A percentile compares a stretch with the other conserved stretches of the same genome.
These are phyloP conservation scores for Aspergillus fructus DNA, from an alignment of 2,329 filamentous ascomycete genomes.

Conservation along the genomic window DNA sequence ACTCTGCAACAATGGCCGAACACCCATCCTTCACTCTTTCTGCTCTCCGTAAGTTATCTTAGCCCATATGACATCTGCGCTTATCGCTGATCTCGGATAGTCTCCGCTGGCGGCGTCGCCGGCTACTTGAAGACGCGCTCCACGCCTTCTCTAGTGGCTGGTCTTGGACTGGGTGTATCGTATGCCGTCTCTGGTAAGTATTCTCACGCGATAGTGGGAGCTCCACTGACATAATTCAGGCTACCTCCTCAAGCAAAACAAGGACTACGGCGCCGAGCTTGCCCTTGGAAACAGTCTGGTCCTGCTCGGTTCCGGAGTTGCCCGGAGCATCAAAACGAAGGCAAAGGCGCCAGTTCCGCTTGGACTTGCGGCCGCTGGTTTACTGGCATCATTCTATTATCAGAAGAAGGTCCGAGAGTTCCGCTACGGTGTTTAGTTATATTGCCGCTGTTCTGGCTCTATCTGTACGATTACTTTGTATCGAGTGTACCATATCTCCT, in stretches of 20 bases:
- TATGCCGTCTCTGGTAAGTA: slow-evolving; percentile 20
- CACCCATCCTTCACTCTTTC: slow-evolving; percentile 8
- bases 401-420: slow-evolving; percentile 16
- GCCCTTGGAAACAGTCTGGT: slow-evolving; percentile 20
- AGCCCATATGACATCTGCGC: no score
- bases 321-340: slow-evolving; percentile 15
- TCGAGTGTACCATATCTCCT: background rate
- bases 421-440: slow-evolving; percentile 6
- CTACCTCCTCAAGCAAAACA: slow-evolving; percentile 21
- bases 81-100: background rate
- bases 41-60: background rate
- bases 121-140: slow-evolving; percentile 20
- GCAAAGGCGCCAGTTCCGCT: slow-evolving; percentile 16
- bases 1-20: slow-evolving; percentile 3
- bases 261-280: slow-evolving; percentile 22
- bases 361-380: slow-evolving; percentile 12
- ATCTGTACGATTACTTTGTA: background rate
- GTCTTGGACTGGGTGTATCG: slow-evolving; percentile 18
- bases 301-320: slow-evolving; percentile 15
- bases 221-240: background rate
- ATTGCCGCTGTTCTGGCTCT: background rate
- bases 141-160: slow-evolving; percentile 18
- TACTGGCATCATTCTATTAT: slow-evolving; percentile 11
- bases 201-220: no score
- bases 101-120: slow-evolving; percentile 16